A percentile compares a stretch with the other conserved stretches of the same genome.
phyloP scores from a whole-genome alignment of 345 rosid genomes.

The Aegle marmelos region DNA sequence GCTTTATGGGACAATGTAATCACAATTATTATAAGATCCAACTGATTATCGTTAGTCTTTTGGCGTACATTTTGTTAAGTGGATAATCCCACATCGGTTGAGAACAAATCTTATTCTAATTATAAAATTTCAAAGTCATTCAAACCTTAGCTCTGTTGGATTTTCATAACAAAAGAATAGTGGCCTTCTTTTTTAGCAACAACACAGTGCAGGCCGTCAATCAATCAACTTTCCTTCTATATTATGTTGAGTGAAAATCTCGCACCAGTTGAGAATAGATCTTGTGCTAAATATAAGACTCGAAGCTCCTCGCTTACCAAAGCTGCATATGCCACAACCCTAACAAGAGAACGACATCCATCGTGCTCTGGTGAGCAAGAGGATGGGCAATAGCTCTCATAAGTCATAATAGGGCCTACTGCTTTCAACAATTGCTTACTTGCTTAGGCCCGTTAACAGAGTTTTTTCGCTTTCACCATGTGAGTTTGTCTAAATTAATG shows the following conservation, averaged over 20 bases:
- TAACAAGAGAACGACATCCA: constrained; percentile 1
- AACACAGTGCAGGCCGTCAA: no score
- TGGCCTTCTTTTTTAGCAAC: no score
- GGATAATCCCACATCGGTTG: neutral
- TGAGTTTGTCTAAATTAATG: constrained; percentile 15
- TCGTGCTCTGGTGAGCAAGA: neutral
- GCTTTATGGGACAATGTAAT: neutral
- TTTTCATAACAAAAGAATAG: no score
- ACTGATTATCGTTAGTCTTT: neutral
- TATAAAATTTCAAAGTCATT: no score
- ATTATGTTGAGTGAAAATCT: no score
- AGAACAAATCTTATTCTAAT: no score
- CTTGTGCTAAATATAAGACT: no score
- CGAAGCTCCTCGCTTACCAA: no score
- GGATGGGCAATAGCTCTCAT: constrained; percentile 2
- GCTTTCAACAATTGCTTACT: neutral
- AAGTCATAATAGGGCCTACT: constrained; percentile 10
- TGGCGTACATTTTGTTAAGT: neutral
- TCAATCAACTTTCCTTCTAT: no score
- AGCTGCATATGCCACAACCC: neutral
- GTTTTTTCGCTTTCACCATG: constrained; percentile 2
- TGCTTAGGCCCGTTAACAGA: neutral
- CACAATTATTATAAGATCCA: neutral
- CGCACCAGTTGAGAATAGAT: no score
- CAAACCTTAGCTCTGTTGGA: neutral